These are phyloP conservation scores for Adiantum capillusveneris DNA, from an alignment of 75 land plant species.

Conservation along the genomic window DNA sequence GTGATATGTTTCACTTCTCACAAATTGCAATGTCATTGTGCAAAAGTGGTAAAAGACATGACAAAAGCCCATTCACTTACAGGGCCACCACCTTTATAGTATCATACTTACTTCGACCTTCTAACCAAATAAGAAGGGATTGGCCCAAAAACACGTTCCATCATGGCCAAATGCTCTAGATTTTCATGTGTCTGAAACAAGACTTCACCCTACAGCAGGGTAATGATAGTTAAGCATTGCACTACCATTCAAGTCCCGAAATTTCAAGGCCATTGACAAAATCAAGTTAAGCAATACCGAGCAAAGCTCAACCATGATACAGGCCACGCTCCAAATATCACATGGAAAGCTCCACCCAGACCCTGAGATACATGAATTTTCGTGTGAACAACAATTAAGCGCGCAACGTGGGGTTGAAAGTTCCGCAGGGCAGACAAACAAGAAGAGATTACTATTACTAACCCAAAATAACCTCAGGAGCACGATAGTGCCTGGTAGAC, in stretches of 20 bases:
- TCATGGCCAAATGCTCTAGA: constrained; percentile 81
- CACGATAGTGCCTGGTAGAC: constrained; percentile 90
- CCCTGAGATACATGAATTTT: neutral
- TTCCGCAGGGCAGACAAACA: neutral
- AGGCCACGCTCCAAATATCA: constrained; percentile 21
- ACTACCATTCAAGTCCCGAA: neutral
- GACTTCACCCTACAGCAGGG: constrained; percentile 52
- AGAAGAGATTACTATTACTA: neutral
- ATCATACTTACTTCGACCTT: constrained; percentile 4
- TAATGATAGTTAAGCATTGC: neutral
- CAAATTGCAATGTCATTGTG: too few species aligned
- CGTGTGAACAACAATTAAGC: neutral
- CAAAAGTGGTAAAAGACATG: too few species aligned
- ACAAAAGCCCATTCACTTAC: too few species aligned
- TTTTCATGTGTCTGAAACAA: constrained; percentile 83
- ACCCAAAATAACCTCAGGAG: constrained; percentile 96
- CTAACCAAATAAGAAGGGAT: constrained; percentile 52
- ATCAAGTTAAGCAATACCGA: constrained; percentile 3
- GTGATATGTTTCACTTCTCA: too few species aligned
- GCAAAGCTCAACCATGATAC: constrained; percentile 17
- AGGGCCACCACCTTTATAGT: neutral
- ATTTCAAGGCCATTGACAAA: neutral
- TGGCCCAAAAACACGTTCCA: constrained; percentile 70
- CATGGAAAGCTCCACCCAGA: constrained; percentile 17
- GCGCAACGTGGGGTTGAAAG: neutral